Evolutionary conservation across 441 rosid species (phyloP).

Genomic region (Iberis amara): DNA sequence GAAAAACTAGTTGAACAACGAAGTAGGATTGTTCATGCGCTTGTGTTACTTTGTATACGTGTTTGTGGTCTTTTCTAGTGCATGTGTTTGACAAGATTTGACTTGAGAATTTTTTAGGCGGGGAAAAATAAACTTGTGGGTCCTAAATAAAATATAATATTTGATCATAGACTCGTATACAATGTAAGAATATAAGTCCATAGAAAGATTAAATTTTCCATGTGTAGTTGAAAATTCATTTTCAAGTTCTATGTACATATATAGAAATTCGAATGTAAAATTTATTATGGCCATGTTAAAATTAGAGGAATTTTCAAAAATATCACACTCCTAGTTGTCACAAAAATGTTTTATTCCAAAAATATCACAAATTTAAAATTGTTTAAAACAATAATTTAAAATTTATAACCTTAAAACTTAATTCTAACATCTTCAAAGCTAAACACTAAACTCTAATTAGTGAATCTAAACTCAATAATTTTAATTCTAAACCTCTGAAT

Average conservation of each 20-base stretch:
- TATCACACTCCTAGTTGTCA: too few relatives aligned
- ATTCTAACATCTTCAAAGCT: too few relatives aligned
- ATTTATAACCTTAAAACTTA: too few relatives aligned
- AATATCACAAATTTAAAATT: too few relatives aligned
- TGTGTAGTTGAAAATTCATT: constrained; percentile 1
- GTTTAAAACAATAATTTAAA: too few relatives aligned
- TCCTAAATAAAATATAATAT: constrained; percentile 4
- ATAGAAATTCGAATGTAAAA: too few relatives aligned
- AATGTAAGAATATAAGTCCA: constrained; percentile 1
- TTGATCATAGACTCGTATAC: constrained; percentile 3
- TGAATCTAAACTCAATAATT: too few relatives aligned
- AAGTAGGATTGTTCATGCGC: constrained; percentile 4
- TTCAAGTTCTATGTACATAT: background rate
- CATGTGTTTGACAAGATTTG: constrained; percentile 24
- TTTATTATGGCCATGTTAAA: too few relatives aligned
- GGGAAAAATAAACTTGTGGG: constrained; percentile 9
- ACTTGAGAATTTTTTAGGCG: constrained; percentile 4
- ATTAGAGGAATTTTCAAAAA: too few relatives aligned
- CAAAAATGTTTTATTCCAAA: too few relatives aligned
- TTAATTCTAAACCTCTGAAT: too few relatives aligned
- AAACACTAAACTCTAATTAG: too few relatives aligned
- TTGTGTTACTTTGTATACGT: background rate
- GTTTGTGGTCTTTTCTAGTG: constrained; percentile 13
- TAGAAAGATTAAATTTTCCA: background rate
- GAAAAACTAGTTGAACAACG: background rate